Conservation (phyloP, 305 asterid genomes). For the Nicotiana rustica region DNA sequence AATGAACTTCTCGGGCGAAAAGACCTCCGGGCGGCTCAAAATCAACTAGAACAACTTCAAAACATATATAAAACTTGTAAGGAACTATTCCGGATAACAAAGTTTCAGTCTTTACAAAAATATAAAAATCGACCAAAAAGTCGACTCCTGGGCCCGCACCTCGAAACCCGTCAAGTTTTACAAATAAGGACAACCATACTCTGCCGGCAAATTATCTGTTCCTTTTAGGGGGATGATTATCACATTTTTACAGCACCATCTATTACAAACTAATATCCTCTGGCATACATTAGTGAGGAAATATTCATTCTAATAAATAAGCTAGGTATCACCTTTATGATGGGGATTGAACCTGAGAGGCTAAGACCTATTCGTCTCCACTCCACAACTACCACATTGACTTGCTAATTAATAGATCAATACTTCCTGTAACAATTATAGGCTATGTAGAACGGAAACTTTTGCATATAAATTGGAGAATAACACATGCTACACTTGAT, state of each 20-base stretch:
- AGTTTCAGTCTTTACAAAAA: no score
- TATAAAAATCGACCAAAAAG: no score
- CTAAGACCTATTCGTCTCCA: not conserved
- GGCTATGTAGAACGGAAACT: not conserved
- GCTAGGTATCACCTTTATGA: not conserved
- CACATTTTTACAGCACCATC: not conserved
- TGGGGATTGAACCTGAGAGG: not conserved
- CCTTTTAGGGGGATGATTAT: not conserved
- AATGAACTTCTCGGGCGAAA: no score
- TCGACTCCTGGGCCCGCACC: no score
- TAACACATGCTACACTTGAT: slow-evolving; percentile 2
- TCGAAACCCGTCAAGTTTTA: not conserved
- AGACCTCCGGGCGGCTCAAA: no score
- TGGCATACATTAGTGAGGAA: not conserved
- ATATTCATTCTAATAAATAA: not conserved
- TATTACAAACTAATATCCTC: slow-evolving; percentile 13
- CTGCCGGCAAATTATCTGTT: not conserved
- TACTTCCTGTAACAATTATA: not conserved
- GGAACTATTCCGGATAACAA: no score
- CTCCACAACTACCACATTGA: not conserved
- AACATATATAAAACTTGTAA: no score
- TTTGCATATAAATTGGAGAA: not conserved
- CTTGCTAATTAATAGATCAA: slow-evolving; percentile 2
- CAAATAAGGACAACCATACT: not conserved
- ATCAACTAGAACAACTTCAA: no score